Evolutionary conservation across 345 rosid species (phyloP).

Genomic region (Orychophragmus violaceus): DNA sequence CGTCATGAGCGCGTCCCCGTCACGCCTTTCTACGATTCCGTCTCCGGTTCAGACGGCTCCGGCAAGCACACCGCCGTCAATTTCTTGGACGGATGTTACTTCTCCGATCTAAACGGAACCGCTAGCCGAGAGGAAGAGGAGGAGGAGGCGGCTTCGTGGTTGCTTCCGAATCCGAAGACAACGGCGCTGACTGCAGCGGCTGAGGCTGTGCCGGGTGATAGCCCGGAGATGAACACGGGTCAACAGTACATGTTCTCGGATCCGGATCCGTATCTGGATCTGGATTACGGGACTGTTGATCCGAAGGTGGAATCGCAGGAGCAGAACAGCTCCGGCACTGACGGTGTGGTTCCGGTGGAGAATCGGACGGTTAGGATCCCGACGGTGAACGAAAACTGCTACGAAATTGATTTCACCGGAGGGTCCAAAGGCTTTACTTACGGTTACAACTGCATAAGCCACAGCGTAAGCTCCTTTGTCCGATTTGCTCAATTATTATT

Average conservation of each 20-base stretch:
- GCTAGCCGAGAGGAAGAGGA: conserved; percentile 62
- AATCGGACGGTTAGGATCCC: conserved; percentile 33
- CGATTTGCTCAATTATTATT: background rate
- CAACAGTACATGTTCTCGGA: conserved; percentile 59
- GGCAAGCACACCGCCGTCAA: conserved; percentile 40
- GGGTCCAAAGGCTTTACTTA: conserved; percentile 44
- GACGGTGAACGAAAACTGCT: conserved; percentile 44
- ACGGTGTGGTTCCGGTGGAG: conserved; percentile 85
- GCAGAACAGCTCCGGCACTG: conserved; percentile 74
- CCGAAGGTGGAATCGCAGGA: conserved; percentile 61
- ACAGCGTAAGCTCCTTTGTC: conserved; percentile 48
- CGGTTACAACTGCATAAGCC: conserved; percentile 49
- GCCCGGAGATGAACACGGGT: conserved; percentile 56
- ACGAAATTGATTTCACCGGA: conserved; percentile 48
- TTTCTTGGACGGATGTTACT: conserved; percentile 54
- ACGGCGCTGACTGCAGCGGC: background rate
- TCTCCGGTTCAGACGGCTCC: conserved; percentile 29
- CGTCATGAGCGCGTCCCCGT: conserved; percentile 90
- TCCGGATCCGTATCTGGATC: conserved; percentile 69
- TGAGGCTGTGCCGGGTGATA: conserved; percentile 29
- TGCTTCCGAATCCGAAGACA: conserved; percentile 70
- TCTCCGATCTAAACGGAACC: conserved; percentile 40
- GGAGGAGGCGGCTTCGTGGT: conserved; percentile 93
- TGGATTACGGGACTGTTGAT: conserved; percentile 55
- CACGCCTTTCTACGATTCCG: conserved; percentile 66